These are phyloP conservation scores for Vachellia collinsii DNA, from an alignment of 306 rosid species.

Conservation along the genomic window DNA sequence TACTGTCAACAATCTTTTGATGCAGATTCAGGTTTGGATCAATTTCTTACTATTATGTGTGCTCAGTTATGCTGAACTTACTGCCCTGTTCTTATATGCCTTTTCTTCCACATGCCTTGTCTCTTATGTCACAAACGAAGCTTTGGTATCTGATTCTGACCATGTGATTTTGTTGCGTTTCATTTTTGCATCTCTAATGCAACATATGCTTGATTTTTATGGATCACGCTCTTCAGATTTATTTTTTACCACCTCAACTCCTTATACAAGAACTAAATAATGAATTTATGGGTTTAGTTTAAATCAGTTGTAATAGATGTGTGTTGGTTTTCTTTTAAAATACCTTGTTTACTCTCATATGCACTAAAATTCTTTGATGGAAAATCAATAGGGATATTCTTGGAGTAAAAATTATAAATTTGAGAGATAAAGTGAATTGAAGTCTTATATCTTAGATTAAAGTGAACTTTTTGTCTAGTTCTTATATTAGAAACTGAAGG, in stretches of 20 bases:
- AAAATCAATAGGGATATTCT: too few relatives aligned
- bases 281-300: too few relatives aligned
- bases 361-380: too few relatives aligned
- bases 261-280: too few relatives aligned
- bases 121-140: not conserved
- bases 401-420: too few relatives aligned
- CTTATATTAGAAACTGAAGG: too few relatives aligned
- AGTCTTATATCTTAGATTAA: too few relatives aligned
- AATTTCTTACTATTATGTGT: conserved; percentile 7
- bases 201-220: conserved; percentile 10
- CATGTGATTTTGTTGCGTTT: not conserved
- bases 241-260: not conserved
- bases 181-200: not conserved
- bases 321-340: too few relatives aligned
- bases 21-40: conserved; percentile 93
- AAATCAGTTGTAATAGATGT: too few relatives aligned
- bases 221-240: not conserved
- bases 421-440: too few relatives aligned
- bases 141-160: not conserved
- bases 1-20: conserved; percentile 71
- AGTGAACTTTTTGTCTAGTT: too few relatives aligned
- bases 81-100: not conserved
- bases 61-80: not conserved
- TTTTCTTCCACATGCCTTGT: not conserved
- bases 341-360: too few relatives aligned